Base-by-base conservation (phyloP, 306 rosid species). In the Vicia villosa region DNA sequence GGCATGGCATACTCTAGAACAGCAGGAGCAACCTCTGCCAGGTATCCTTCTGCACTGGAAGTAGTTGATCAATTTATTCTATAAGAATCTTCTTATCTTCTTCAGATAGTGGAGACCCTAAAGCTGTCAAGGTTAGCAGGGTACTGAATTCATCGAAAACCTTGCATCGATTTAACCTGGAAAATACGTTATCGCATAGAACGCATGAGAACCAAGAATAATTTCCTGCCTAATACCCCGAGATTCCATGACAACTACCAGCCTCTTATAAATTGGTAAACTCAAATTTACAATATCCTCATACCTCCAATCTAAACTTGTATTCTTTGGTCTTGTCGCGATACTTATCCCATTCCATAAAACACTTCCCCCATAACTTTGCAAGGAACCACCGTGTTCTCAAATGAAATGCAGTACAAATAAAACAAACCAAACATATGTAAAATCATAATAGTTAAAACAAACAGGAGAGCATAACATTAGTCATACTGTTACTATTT, bases 261-360 rank as follows among this genome's bases (percentile, higher is more conserved):
- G 72, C 69, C 91, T 86, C 80, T 84, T 91, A 80, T 87, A 91
- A 17, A 94, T 87, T 17, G 89, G 84, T 82, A 94, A 84, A 85
- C 95, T 90, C 79, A 94, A 77, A 73, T 56, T 73, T 0, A 91
- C 72, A 7, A 72, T 97, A 77, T 90, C 97, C 57, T 94, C 96
- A 5, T 86, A 91, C 98, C 98, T 90, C 98, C 98, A 94, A 82
- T 91, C 98, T 10, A 80, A 74, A 77, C 87, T 88, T 43, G 96
- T 60, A 73, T 90, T 83, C 78, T 83, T 94, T 16, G 95, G 97
- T 67, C 89, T 88, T 46, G 98, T 97, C 66, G 97, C 98, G 0
- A 97, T 91, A 74, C 97, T 94, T 78, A 94, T 94, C 60, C 98
- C 98, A 83, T 94, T 94, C 98, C 98, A 94, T 77, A 94, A 74